Base-by-base conservation (phyloP, 495 filamentous ascomycete genomes). In the Corynascus novoguineensis region DNA sequence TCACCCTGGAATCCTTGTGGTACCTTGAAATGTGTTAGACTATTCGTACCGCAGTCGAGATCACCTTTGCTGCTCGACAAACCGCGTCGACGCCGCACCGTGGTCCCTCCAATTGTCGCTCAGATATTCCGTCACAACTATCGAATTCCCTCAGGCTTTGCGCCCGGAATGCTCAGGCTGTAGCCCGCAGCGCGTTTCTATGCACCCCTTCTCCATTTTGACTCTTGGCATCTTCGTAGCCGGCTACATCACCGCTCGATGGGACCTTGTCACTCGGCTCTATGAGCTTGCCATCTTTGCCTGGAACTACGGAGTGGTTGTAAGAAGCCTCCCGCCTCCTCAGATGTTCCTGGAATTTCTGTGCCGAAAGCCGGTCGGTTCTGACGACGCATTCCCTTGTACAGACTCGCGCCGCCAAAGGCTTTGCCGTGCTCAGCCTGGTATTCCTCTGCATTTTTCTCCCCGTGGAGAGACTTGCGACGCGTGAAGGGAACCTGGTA, bases 231-330 rank as follows among this genome's bases (percentile, higher is more conserved):
- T 99, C 79, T 99, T 99, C 76, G 85, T 97, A 79, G 92, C 93
- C 74, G 93, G 93, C 73, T 99, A 99, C 79, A 97, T 90, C 70
- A 97, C 95, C 73, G 93, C 93, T 65, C 86, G 95, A 78, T 97
- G 91, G 90, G 92, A 97, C 72, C 84, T 99, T 51, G 91, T 97
- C 61, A 96, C 90, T 54, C 86, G 90, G 61, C 81, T 96, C 53
- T 92, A 96, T 85, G 92, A 97, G 72, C 81, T 99, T 64, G 88
- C 89, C 51, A 88, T 93, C 52, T 99, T 97, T 71, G 93, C 95
- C 62, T 96, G 90, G 92, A 89, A 95, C 71, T 89, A 96, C 89
- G 91, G 92, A 68, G 93, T 99, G 66, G 88, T 98, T 67, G 92
- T 96, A 75, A 73, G 90, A 76, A 54, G 11, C 17, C 31, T 42